Conservation (phyloP, 192 early-diverging fungal species). For the Linnemannia zychae region DNA sequence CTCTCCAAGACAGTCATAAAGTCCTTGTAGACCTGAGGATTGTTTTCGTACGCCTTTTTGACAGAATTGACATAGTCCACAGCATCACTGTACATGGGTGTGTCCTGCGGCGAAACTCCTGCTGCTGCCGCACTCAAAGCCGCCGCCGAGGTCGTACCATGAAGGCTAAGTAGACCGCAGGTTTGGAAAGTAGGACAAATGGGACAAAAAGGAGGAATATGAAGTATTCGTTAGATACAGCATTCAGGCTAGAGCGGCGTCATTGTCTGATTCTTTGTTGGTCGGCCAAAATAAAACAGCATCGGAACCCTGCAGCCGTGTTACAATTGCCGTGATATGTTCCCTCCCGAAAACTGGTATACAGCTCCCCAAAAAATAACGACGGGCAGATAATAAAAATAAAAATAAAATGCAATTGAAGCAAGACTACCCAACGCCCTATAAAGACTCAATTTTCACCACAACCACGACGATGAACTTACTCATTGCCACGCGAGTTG, state of each 20-base stretch:
- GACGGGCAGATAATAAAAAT: not conserved
- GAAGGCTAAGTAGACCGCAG: not conserved
- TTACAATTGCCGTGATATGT: not conserved
- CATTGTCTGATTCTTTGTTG: not conserved
- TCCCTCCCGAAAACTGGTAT: not conserved
- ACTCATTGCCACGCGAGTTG: slow-evolving; percentile 30
- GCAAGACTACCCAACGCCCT: not conserved
- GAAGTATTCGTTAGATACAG: not conserved
- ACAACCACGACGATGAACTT: slow-evolving; percentile 8
- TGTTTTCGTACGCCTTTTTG: slow-evolving; percentile 45
- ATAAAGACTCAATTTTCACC: not conserved
- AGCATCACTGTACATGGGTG: slow-evolving; percentile 46
- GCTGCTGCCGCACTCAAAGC: slow-evolving; percentile 26
- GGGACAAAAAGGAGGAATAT: slow-evolving; percentile 4
- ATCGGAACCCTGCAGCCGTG: not conserved
- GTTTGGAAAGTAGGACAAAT: not conserved
- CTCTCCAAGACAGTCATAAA: slow-evolving; percentile 39
- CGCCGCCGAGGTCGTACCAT: slow-evolving; percentile 8
- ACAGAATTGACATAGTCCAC: slow-evolving; percentile 53
- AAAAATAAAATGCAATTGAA: not conserved
- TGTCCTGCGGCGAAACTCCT: slow-evolving; percentile 24
- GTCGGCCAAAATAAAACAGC: slow-evolving; percentile 11
- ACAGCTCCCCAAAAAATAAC: not conserved
- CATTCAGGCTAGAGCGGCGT: not conserved
- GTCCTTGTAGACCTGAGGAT: slow-evolving; percentile 46